phyloP scores from a whole-genome alignment of 2,329 filamentous ascomycete species.

The Alternaria longipes region DNA sequence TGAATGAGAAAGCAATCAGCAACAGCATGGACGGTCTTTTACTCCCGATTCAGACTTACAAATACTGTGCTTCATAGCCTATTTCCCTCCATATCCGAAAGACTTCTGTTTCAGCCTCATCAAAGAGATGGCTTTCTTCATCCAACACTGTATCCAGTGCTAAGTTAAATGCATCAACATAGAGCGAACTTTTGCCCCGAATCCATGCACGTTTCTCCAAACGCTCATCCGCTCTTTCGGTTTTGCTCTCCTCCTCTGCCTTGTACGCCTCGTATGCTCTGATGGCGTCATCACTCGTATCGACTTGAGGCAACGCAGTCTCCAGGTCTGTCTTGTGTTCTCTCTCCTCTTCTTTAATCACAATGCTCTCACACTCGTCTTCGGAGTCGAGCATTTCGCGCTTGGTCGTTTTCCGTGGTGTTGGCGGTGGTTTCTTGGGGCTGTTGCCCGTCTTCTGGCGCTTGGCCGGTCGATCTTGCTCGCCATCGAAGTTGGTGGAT shows the following conservation, averaged over 20 bases:
- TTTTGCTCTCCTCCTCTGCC: slow-evolving; percentile 61
- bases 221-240: slow-evolving; percentile 56
- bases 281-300: slow-evolving; percentile 74
- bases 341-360: slow-evolving; percentile 32
- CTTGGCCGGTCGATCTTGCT: slow-evolving; percentile 54
- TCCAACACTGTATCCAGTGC: slow-evolving; percentile 88
- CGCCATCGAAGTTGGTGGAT: slow-evolving; percentile 55
- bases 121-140: slow-evolving; percentile 88
- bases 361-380: slow-evolving; percentile 50
- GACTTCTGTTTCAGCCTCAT: slow-evolving; percentile 77
- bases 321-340: slow-evolving; percentile 72
- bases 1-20: background rate
- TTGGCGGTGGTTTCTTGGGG: slow-evolving; percentile 30
- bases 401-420: slow-evolving; percentile 32
- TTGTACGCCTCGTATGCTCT: slow-evolving; percentile 79
- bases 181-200: slow-evolving; percentile 85
- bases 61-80: slow-evolving; percentile 86
- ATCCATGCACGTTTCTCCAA: slow-evolving; percentile 71
- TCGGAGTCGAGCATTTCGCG: slow-evolving; percentile 54
- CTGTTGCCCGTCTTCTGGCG: slow-evolving; percentile 48
- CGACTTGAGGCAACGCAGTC: slow-evolving; percentile 72
- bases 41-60: slow-evolving; percentile 65
- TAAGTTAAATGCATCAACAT: slow-evolving; percentile 96
- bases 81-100: slow-evolving; percentile 79
- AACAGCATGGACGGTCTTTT: background rate